These are phyloP conservation scores for Mortierella antarctica DNA, from an alignment of 192 early-diverging fungal genomes.

Conservation along the genomic window DNA sequence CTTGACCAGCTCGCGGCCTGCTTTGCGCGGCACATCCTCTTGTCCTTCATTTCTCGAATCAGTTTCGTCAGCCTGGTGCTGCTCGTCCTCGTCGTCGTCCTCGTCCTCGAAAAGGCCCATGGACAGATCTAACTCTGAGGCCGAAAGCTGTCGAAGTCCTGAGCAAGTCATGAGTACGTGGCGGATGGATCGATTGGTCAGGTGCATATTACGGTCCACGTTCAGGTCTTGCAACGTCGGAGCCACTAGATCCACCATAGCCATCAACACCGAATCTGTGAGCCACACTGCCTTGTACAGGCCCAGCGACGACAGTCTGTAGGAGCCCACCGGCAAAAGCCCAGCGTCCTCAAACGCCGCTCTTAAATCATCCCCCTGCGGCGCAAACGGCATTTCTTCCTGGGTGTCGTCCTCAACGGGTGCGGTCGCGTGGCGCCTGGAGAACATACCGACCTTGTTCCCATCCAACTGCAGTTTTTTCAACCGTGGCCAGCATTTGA, in stretches of 20 bases:
- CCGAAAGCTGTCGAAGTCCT: conserved; percentile 8
- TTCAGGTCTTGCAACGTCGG: conserved; percentile 16
- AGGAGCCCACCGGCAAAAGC: neutral
- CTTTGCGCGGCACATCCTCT: neutral
- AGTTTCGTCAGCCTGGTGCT: neutral
- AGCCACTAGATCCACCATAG: conserved; percentile 1
- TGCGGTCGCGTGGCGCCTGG: neutral
- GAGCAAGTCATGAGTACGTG: conserved; percentile 32
- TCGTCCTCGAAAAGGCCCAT: conserved; percentile 25
- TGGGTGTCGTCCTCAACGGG: neutral
- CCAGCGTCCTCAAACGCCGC: neutral
- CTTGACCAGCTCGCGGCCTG: neutral
- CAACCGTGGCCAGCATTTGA: conserved; percentile 17
- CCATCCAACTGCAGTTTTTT: conserved; percentile 15
- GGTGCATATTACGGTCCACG: conserved; percentile 9
- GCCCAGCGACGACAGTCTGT: conserved; percentile 12
- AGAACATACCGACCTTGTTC: conserved; percentile 4
- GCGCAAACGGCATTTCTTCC: neutral
- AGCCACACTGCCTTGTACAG: conserved; percentile 1
- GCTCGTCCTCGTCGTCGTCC: neutral
- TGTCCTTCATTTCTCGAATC: too few relatives aligned
- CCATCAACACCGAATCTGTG: neutral
- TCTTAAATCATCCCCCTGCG: neutral
- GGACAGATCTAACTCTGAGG: conserved; percentile 20
- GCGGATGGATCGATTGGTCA: conserved; percentile 17